Base-by-base conservation (phyloP, 1,139 yeast genomes). In the Kurtzmaniella quercitrusa region DNA sequence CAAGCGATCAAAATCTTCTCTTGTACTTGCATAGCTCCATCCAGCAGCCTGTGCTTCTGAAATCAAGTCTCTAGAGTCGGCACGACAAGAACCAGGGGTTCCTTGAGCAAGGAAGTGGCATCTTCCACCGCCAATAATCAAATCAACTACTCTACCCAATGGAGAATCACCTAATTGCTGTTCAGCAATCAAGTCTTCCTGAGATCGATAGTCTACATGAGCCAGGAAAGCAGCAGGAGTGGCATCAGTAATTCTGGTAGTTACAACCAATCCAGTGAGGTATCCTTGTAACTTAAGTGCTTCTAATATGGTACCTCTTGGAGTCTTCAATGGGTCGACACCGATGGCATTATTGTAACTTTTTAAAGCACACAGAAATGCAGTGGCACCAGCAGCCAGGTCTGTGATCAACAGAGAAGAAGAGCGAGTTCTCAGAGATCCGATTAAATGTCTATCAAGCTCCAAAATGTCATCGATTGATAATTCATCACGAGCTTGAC, bases 371-470 rank as follows among this genome's bases (percentile, higher is more conserved):
- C 95, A 85, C 0, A 94, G 72, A 57, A 86, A 89, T 0, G 95
- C 96, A 11, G 95, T 88, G 18, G 96, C 96, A 15, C 96, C 96
- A 2, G 96, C 96, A 10, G 96, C 96, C 25, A 94, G 85, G 60
- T 89, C 96, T 0, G 96, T 89, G 48, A 89, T 76, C 51, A 85
- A 68, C 1, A 93, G 84, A 46, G 74, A 70, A 31, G 79, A 75
- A 12, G 95, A 85, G 48, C 87, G 71, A 1, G 96, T 89, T 52
- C 95, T 75, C 5, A 93, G 82, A 36, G 83, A 73, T 18, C 96
- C 96, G 44, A 88, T 73, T 37, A 87, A 65, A 57, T 81, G 78
- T 45, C 77, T 65, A 59, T 89, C 96, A 37, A 89, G 58, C 10
- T 68, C 62, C 49, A 89, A 70, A 25, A 75, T 62, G 51, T 82